A percentile compares a stretch with the other conserved stretches of the same genome.
Evolutionary conservation across 2,329 filamentous ascomycete genomes (phyloP).

Genomic region (Penicillium occitanis): DNA sequence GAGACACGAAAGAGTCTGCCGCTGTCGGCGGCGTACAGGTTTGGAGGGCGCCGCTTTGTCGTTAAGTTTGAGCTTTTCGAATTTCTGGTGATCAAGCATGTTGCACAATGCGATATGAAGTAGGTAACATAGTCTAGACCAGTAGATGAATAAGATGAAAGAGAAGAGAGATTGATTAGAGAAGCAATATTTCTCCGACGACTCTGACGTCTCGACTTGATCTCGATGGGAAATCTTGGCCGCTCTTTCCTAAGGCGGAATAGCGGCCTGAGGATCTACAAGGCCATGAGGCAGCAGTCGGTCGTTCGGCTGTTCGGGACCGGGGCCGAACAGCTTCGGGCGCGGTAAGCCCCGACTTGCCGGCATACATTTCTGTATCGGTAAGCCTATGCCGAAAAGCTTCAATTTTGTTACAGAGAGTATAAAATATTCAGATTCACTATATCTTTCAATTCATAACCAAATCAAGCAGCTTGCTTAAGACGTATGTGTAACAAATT

Average conservation of each 20-base stretch:
- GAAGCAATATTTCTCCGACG: not conserved
- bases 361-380: not conserved
- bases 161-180: not conserved
- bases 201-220: not conserved
- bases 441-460: not conserved
- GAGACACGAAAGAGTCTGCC: conserved; percentile 22
- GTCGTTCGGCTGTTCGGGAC: not conserved
- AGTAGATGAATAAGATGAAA: not conserved
- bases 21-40: conserved; percentile 20
- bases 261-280: not conserved
- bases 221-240: not conserved
- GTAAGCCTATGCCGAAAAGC: not conserved
- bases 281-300: conserved; percentile 1
- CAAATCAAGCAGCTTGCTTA: too few relatives aligned
- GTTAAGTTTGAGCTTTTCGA: conserved; percentile 14
- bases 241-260: not conserved
- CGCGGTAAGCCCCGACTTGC: not conserved
- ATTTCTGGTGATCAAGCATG: conserved; percentile 9
- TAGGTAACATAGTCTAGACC: not conserved
- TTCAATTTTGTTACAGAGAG: not conserved
- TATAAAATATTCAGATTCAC: not conserved
- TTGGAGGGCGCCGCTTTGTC: conserved; percentile 10
- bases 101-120: not conserved
- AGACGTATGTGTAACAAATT: not conserved
- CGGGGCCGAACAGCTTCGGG: not conserved